Percentiles rank a stretch among this genome's conserved stretches.
Evolutionary conservation across 495 filamentous ascomycete genomes (phyloP).

Genomic region (Penicillium simplicissimum): DNA sequence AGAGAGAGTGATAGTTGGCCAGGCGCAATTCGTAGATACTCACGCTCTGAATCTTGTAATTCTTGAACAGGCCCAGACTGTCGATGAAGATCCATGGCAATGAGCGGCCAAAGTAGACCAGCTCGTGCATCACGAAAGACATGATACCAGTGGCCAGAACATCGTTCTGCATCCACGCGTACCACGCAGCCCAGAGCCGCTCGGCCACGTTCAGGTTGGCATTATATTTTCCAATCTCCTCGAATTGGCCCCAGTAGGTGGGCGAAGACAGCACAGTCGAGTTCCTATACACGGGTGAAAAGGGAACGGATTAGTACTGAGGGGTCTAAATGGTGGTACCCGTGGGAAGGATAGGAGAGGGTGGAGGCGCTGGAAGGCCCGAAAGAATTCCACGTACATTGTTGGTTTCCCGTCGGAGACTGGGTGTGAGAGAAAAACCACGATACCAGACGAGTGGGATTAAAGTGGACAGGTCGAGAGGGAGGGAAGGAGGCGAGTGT

Average conservation of each 20-base stretch:
- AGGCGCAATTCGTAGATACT: constrained; percentile 24
- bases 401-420: background rate
- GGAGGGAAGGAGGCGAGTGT: background rate
- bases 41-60: constrained; percentile 92
- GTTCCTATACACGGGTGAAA: constrained; percentile 43
- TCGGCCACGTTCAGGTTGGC: constrained; percentile 82
- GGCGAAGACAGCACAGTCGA: constrained; percentile 56
- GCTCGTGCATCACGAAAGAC: constrained; percentile 94
- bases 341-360: background rate
- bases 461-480: background rate
- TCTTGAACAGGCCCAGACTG: constrained; percentile 78
- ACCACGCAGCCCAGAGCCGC: constrained; percentile 91
- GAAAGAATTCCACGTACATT: background rate
- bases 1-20: background rate
- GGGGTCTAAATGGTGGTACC: background rate
- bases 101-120: constrained; percentile 90
- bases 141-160: constrained; percentile 92
- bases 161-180: constrained; percentile 98
- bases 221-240: constrained; percentile 85
- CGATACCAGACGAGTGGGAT: background rate
- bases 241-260: constrained; percentile 78
- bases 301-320: background rate
- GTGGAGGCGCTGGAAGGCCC: background rate
- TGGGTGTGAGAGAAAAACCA: background rate
- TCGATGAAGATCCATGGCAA: constrained; percentile 95